Conservation (phyloP, 192 early-diverging fungal species). For the Ramicandelaber brevisporus region DNA sequence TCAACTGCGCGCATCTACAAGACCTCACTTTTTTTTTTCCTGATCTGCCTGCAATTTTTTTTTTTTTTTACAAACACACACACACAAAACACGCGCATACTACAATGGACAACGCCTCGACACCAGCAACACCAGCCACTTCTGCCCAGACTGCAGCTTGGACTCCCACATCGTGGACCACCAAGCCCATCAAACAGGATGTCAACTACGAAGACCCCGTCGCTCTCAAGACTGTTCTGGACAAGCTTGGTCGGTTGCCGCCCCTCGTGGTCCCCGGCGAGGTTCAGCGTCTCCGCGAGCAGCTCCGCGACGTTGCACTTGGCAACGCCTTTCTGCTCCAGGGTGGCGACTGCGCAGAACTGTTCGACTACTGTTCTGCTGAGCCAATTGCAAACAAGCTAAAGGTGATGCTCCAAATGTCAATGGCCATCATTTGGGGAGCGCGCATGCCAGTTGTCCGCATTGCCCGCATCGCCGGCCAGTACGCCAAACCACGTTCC, state of each 20-base stretch:
- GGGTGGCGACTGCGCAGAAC: slow-evolving; percentile 96
- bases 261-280: slow-evolving; percentile 73
- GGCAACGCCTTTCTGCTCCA: slow-evolving; percentile 86
- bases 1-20: too few species aligned
- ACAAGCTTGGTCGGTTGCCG: slow-evolving; percentile 54
- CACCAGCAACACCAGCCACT: too few species aligned
- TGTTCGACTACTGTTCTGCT: slow-evolving; percentile 92
- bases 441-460: slow-evolving; percentile 76
- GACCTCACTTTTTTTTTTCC: too few species aligned
- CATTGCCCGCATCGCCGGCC: slow-evolving; percentile 94
- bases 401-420: slow-evolving; percentile 94
- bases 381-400: slow-evolving; percentile 82
- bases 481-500: slow-evolving; percentile 95
- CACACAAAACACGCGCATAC: slow-evolving; percentile 1
- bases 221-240: slow-evolving; percentile 38
- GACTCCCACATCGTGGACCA: slow-evolving; percentile 42
- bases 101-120: too few species aligned
- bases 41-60: slow-evolving; percentile 1
- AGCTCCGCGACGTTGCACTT: slow-evolving; percentile 70
- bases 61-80: slow-evolving; percentile 1
- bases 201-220: slow-evolving; percentile 61
- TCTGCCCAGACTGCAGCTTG: too few species aligned
- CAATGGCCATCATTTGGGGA: slow-evolving; percentile 82
- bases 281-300: slow-evolving; percentile 55
- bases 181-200: slow-evolving; percentile 62